Evolutionary conservation across 225 moss, liverwort and hornwort genomes (phyloP), one percentile per base, ranked within the genome.

Genomic region (Lunularia cruciata): DNA sequence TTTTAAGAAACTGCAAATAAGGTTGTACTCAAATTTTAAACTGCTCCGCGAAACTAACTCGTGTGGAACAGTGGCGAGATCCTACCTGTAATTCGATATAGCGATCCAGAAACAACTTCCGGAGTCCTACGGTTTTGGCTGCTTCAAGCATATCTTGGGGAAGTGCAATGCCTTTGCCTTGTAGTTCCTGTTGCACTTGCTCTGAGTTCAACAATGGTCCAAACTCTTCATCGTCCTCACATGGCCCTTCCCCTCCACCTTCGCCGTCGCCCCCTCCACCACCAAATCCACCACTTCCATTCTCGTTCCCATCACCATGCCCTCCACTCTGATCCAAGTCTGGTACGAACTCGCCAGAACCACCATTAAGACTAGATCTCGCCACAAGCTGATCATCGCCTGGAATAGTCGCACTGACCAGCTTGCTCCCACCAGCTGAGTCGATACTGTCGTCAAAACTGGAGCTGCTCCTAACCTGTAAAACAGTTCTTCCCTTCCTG

Each of bases 91-190:
- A 77, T 20, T 86, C 86, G n/a, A 90, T 20, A 76, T 90, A 96
- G 0, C 96, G 92, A 28, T 78, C 78, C 0, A 96, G 90, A 15
- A 96, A 78, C 15, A 96, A 76, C 60, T 87, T 81, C 60, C 92
- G 87, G 5, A 96, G 82, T 2, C 96, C 96, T 6, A 81, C 84
- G 5, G 87, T 84, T 36, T 63, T 86, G 9, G 92, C 92, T 20
- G 89, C 89, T 55, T 89, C 87, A 1, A 86, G 80, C 96, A 96
- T 96, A 37, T 96, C 96, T 8, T 82, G 59, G 19, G 96, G 96
- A 4, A 96, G 79, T 10, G 66, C 71, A 22, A 88, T 48, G 20
- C 90, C 90, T 18, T 55, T 52, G 1, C 76, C 54, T 62, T 86
- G 82, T 27, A 92, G 14, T 73, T 91, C 88, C 51, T 79, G 78